Conservation (phyloP, 768 basidiomycete genomes). For the Dacryopinax spathularia region DNA sequence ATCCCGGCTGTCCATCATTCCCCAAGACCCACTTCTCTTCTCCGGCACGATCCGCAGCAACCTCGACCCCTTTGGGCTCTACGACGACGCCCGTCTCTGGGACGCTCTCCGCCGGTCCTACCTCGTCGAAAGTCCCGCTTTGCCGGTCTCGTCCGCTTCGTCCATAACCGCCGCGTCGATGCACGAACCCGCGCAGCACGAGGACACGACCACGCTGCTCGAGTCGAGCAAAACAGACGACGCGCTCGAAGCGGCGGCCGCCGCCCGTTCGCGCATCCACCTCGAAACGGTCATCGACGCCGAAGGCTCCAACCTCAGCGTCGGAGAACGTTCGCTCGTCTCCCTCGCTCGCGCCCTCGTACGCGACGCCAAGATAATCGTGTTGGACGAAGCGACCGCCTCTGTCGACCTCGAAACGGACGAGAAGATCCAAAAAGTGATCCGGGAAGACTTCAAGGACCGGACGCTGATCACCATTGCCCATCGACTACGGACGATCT, state of each 20-base stretch:
- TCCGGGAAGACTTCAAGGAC: conserved; percentile 51
- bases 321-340: conserved; percentile 25
- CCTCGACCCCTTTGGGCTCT: conserved; percentile 28
- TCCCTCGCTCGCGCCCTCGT: conserved; percentile 17
- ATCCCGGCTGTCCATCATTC: conserved; percentile 45
- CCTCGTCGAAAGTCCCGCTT: conserved; percentile 20
- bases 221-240: background rate
- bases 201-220: background rate
- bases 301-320: conserved; percentile 33
- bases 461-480: conserved; percentile 13
- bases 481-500: conserved; percentile 15
- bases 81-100: conserved; percentile 37
- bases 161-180: background rate
- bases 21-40: conserved; percentile 62
- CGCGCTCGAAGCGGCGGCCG: background rate
- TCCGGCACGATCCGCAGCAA: conserved; percentile 38
- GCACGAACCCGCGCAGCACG: background rate
- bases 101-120: conserved; percentile 57
- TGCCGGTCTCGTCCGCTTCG: background rate
- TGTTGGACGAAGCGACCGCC: conserved; percentile 29
- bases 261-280: conserved; percentile 21
- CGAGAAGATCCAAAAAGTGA: conserved; percentile 55
- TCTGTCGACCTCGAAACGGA: conserved; percentile 59
- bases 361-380: conserved; percentile 26
- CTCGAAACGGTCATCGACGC: conserved; percentile 31